A percentile compares a stretch with the other conserved stretches of the same genome.
These are phyloP conservation scores for Vigna unguiculata DNA, from an alignment of 306 rosid species.

Conservation along the genomic window DNA sequence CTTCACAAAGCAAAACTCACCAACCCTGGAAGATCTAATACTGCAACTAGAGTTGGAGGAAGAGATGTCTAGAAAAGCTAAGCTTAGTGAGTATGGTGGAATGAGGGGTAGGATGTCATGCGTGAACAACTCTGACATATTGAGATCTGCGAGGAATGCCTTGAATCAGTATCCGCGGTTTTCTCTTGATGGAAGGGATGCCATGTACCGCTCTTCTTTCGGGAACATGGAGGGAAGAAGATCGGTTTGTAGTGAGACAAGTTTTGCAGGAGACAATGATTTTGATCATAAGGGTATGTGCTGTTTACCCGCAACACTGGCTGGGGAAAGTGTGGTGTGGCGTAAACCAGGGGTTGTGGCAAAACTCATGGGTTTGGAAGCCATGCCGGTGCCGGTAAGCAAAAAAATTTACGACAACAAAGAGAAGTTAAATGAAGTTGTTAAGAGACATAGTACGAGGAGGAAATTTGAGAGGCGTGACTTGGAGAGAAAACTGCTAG, in stretches of 20 bases:
- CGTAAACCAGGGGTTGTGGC: constrained; percentile 90
- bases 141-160: constrained; percentile 87
- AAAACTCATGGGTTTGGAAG: constrained; percentile 92
- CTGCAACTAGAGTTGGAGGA: constrained; percentile 74
- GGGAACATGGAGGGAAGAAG: constrained; percentile 60
- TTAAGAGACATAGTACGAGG: constrained; percentile 56
- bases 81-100: constrained; percentile 45
- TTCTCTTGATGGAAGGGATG: constrained; percentile 93
- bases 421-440: constrained; percentile 45
- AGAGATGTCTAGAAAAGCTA: constrained; percentile 64
- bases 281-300: constrained; percentile 34
- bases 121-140: constrained; percentile 78
- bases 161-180: constrained; percentile 92
- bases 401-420: constrained; percentile 40
- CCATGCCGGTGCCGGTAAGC: constrained; percentile 66
- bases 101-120: constrained; percentile 72
- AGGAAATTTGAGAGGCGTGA: constrained; percentile 64
- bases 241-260: constrained; percentile 63
- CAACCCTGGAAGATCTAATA: constrained; percentile 76
- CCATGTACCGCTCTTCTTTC: constrained; percentile 84
- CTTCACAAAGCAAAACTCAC: constrained; percentile 45
- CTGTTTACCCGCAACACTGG: constrained; percentile 61
- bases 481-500: constrained; percentile 57
- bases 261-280: constrained; percentile 39
- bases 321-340: constrained; percentile 87